These are phyloP conservation scores for Monosporascus sp. DNA, from an alignment of 2,329 filamentous ascomycete species.

Conservation along the genomic window DNA sequence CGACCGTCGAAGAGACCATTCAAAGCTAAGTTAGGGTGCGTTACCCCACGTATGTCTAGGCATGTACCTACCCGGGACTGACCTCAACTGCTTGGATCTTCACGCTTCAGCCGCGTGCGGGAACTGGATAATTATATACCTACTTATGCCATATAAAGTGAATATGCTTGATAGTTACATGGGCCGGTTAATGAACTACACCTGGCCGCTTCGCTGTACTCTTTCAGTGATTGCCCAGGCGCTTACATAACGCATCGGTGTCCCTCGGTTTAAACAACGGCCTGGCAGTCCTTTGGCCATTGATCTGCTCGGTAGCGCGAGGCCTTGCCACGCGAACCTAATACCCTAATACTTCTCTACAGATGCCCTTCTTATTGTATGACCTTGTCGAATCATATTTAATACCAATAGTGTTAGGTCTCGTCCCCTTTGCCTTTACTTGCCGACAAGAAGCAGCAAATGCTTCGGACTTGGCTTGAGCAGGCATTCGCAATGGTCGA, in stretches of 20 bases:
- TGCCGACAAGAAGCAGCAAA: slow-evolving; percentile 17
- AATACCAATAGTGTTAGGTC: background rate
- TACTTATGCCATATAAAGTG: no score
- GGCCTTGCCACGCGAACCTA: background rate
- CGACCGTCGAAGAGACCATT: background rate
- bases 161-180: no score
- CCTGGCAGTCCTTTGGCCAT: background rate
- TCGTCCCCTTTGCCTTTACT: background rate
- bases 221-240: no score
- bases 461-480: slow-evolving; percentile 25
- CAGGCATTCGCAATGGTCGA: slow-evolving; percentile 27
- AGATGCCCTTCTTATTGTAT: background rate
- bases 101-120: no score
- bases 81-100: no score
- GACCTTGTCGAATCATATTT: background rate
- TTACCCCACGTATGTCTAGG: no score
- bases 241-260: no score
- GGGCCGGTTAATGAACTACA: no score
- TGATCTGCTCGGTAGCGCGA: background rate
- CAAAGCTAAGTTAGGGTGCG: no score
- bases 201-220: no score
- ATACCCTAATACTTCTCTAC: background rate
- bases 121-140: no score
- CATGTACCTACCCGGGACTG: no score
- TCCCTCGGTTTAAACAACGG: background rate